Evolutionary conservation across 768 basidiomycete genomes (phyloP), one percentile per base, ranked within the genome.

Genomic region (Leucosporidium yakuticum): DNA sequence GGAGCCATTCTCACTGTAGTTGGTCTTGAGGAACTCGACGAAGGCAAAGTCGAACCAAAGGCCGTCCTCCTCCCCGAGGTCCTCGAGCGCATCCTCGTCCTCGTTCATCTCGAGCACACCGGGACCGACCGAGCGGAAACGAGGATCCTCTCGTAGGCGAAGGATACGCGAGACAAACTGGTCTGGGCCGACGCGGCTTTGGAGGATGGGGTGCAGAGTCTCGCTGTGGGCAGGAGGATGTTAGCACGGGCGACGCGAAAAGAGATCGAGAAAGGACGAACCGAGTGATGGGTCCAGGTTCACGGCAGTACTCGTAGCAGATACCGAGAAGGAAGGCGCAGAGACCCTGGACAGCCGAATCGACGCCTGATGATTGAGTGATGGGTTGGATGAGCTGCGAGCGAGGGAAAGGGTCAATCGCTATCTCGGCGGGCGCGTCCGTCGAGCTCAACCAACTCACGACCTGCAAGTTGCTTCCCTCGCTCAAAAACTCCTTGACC

Each of bases 31-130:
- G 78, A 97, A 99, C 79, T 99, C 96, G 9, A 96, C 86, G 79
- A 98, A 98, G 0, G 88, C 85, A 91, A 94, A 98, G 78, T 98
- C 94, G 76, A 98, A 90, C 96, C 96, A 98, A 49, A 96, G 83
- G 32, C 79, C 81, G 32, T 86, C 89, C 75, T 90, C 88, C 69
- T 85, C 85, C 61, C 81, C 80, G 21, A 79, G 76, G 15, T 74
- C 73, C 23, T 71, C 75, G 56, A 44, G 29, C 58, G 51, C 67
- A 34, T 64, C 65, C 44, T 64, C 70, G 36, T 60, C 75, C 65
- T 62, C 73, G 47, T n/a, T 62, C 64, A 78, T 80, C 27, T 95
- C 91, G 67, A 89, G 84, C 14, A 84, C 83, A 69, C 95, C 92
- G 0, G 94, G 94, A 0, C 88, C 88, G 62, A 98, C 86, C 6